Conservation (phyloP, 345 rosid genomes). For the Aquilaria sinensis region DNA sequence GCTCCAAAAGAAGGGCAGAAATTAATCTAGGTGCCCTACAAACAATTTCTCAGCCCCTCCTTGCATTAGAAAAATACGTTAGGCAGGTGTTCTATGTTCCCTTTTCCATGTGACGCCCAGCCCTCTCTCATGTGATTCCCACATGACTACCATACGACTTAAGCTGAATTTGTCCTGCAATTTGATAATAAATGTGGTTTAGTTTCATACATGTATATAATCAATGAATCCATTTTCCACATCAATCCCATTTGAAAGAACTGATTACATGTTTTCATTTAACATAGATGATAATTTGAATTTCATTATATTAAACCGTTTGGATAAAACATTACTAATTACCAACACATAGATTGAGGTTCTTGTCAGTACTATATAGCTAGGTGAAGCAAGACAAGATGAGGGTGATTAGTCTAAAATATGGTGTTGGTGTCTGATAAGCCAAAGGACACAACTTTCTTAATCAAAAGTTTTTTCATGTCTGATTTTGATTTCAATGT, state of each 20-base stretch:
- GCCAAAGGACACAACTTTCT: constrained; percentile 16
- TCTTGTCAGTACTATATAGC: too few relatives aligned
- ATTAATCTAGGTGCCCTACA: background rate
- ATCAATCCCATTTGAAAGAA: too few relatives aligned
- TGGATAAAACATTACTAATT: background rate
- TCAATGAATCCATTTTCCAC: too few relatives aligned
- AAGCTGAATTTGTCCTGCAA: constrained; percentile 20
- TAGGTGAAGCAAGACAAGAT: constrained; percentile 12
- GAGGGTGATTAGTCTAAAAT: constrained; percentile 22
- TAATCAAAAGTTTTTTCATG: constrained; percentile 28
- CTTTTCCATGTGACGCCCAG: constrained; percentile 45
- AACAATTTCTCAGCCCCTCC: background rate
- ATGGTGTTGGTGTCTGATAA: constrained; percentile 18
- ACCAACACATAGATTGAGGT: too few relatives aligned
- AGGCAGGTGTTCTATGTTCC: constrained; percentile 57
- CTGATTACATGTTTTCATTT: background rate
- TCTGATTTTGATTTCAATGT: constrained; percentile 16
- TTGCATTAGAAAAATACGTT: background rate
- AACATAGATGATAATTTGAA: too few relatives aligned
- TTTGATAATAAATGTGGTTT: background rate
- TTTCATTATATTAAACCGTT: background rate
- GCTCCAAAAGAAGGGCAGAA: background rate
- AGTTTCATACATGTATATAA: too few relatives aligned
- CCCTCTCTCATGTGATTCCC: constrained; percentile 48
- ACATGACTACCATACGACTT: constrained; percentile 41